Percentiles rank a stretch among this genome's conserved stretches.
These are phyloP conservation scores for Adansonia digitata DNA, from an alignment of 345 rosid species.

Conservation along the genomic window DNA sequence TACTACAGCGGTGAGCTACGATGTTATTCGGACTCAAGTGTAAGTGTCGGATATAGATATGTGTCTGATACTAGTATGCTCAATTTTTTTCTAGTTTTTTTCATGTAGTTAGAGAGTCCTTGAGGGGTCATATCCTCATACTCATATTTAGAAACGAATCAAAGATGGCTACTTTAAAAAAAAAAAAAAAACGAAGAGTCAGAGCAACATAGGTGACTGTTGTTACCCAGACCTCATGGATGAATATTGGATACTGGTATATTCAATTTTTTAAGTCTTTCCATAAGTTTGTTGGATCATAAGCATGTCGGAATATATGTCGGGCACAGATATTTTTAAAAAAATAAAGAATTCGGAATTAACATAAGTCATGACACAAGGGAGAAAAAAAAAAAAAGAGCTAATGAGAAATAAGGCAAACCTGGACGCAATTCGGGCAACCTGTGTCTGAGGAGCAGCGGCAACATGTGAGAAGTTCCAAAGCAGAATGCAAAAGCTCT, in stretches of 20 bases:
- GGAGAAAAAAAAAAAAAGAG: neutral
- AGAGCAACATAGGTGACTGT: too few species aligned
- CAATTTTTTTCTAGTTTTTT: neutral
- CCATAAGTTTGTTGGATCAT: neutral
- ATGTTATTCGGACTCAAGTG: neutral
- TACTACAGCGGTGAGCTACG: neutral
- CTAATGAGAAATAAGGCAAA: slow-evolving; percentile 10
- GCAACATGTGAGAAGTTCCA: slow-evolving; percentile 66
- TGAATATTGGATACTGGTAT: too few species aligned
- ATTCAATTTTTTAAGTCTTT: neutral
- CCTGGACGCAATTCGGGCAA: slow-evolving; percentile 88
- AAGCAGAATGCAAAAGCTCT: slow-evolving; percentile 61
- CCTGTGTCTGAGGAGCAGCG: slow-evolving; percentile 55
- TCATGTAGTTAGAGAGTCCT: too few species aligned
- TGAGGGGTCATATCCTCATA: too few species aligned
- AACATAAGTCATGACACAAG: neutral
- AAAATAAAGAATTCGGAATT: neutral
- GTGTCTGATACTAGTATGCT: too few species aligned
- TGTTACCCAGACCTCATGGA: too few species aligned
- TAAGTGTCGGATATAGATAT: neutral
- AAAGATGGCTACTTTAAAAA: too few species aligned
- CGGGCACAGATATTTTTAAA: neutral
- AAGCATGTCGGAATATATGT: neutral
- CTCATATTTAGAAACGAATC: too few species aligned
- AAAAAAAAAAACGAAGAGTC: too few species aligned